phyloP scores from a whole-genome alignment of 2,329 filamentous ascomycete species.

The Seiridium unicorne region DNA sequence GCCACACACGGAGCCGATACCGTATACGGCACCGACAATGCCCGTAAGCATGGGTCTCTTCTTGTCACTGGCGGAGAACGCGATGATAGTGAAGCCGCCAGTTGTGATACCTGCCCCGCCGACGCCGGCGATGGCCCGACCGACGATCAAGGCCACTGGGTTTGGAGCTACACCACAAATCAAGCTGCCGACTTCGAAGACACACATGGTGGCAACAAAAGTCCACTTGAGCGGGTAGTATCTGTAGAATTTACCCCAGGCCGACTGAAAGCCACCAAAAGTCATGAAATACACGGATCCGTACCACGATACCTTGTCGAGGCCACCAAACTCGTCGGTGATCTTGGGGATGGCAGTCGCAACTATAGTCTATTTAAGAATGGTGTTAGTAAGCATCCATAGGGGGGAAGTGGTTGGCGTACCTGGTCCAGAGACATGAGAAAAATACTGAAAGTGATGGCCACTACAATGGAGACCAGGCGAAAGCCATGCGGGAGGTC shows the following conservation, averaged over 20 bases:
- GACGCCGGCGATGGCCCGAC: constrained; percentile 55
- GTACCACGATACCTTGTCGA: constrained; percentile 37
- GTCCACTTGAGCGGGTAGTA: constrained; percentile 33
- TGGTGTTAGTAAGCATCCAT: no score
- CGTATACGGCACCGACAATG: constrained; percentile 33
- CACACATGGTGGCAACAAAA: constrained; percentile 26
- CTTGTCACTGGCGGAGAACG: constrained; percentile 5
- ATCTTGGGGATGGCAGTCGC: constrained; percentile 33
- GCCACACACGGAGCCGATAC: constrained; percentile 31
- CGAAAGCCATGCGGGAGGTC: no score
- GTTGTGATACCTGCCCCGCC: constrained; percentile 51
- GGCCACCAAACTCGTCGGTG: constrained; percentile 35
- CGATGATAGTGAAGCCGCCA: not conserved
- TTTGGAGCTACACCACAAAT: constrained; percentile 52
- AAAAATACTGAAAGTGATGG: no score
- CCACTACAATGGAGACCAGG: no score
- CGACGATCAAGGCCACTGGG: constrained; percentile 53
- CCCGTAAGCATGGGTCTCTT: constrained; percentile 32
- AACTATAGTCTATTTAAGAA: not conserved
- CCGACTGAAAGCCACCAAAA: constrained; percentile 35
- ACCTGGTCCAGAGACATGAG: no score
- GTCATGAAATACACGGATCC: constrained; percentile 36
- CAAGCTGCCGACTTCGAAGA: constrained; percentile 52
- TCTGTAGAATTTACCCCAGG: constrained; percentile 38
- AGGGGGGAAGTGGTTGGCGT: no score